Percentiles rank a stretch among this genome's conserved stretches.
phyloP scores from a whole-genome alignment of 768 basidiomycete species.

The Calocera viscosa region DNA sequence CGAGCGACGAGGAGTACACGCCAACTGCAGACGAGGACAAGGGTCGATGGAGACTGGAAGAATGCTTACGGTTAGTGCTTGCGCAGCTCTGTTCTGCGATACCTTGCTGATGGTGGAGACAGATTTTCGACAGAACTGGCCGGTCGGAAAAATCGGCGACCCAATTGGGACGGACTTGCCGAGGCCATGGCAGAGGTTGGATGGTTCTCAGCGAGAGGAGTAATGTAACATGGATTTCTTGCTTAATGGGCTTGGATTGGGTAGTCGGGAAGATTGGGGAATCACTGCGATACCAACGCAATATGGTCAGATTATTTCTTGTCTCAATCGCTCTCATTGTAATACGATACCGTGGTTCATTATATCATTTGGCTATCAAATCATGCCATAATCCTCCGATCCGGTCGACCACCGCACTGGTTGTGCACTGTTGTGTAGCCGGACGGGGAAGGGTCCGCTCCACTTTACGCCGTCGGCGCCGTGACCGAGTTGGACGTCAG shows the following conservation, averaged over 20 bases:
- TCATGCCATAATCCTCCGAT: background rate
- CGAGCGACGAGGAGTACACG: constrained; percentile 23
- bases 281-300: too few relatives aligned
- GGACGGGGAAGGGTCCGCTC: background rate
- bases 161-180: constrained; percentile 54
- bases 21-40: constrained; percentile 19
- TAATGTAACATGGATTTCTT: background rate
- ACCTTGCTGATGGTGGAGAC: background rate
- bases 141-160: constrained; percentile 54
- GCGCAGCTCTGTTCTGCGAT: background rate
- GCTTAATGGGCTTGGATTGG: background rate
- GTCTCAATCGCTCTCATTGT: too few relatives aligned
- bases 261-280: too few relatives aligned
- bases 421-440: background rate
- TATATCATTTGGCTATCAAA: background rate
- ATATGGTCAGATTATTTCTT: too few relatives aligned
- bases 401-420: too few relatives aligned
- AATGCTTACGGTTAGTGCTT: constrained; percentile 53
- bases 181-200: constrained; percentile 63
- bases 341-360: background rate
- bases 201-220: constrained; percentile 39
- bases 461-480: background rate
- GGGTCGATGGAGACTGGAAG: constrained; percentile 66
- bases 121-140: constrained; percentile 79
- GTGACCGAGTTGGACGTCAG: background rate